phyloP scores from a whole-genome alignment of 2,329 filamentous ascomycete species.

The Aureobasidium mangrovei region DNA sequence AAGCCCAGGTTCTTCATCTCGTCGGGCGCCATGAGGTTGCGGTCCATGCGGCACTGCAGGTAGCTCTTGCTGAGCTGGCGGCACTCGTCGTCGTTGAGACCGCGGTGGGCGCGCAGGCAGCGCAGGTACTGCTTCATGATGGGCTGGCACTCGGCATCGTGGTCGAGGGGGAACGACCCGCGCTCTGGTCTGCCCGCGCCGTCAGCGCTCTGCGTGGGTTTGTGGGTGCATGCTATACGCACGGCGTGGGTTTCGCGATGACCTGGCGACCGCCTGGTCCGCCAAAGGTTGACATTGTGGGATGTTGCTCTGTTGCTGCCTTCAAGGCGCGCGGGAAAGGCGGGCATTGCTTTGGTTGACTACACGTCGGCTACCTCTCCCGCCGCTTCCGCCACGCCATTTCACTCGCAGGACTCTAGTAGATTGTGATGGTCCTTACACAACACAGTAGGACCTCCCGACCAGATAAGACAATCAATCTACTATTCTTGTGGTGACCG shows the following conservation, averaged over 20 bases:
- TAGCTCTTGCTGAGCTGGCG: constrained; percentile 81
- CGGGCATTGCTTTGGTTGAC: too few species aligned
- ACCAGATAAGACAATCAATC: too few species aligned
- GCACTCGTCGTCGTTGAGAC: constrained; percentile 80
- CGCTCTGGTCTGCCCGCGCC: constrained; percentile 84
- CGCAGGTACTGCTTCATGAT: constrained; percentile 68
- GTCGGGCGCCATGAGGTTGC: constrained; percentile 92
- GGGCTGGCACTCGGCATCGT: constrained; percentile 89
- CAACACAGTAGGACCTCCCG: too few species aligned
- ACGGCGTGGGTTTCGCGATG: constrained; percentile 62
- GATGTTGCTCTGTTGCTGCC: neutral
- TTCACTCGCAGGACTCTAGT: too few species aligned
- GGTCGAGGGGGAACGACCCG: constrained; percentile 91
- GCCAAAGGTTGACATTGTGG: constrained; percentile 47
- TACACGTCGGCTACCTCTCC: too few species aligned
- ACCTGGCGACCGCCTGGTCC: constrained; percentile 58
- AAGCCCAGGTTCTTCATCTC: constrained; percentile 93
- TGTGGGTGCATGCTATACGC: constrained; percentile 25
- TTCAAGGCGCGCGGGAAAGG: too few species aligned
- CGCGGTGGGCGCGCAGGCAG: constrained; percentile 49
- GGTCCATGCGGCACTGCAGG: constrained; percentile 82
- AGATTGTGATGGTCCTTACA: too few species aligned
- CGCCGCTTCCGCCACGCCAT: too few species aligned
- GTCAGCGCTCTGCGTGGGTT: constrained; percentile 38
- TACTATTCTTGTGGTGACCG: too few species aligned